A percentile compares a stretch with the other conserved stretches of the same genome.
Evolutionary conservation across 2,329 filamentous ascomycete genomes (phyloP).

Genomic region (Cercospora zeina): DNA sequence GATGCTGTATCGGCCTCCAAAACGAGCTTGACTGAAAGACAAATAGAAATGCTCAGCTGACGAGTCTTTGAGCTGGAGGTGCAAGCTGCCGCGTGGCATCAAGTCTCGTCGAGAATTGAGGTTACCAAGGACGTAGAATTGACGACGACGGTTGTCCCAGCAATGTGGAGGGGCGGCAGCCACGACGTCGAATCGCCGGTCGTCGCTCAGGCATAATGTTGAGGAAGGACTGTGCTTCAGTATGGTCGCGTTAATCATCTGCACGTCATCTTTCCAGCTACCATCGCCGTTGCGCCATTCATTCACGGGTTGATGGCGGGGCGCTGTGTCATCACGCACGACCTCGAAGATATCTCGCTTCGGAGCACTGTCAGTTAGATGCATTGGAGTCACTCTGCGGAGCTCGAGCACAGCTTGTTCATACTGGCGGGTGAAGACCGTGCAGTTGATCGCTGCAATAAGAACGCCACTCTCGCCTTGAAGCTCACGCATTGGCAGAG

Average conservation of each 20-base stretch:
- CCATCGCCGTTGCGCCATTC: slow-evolving; percentile 9
- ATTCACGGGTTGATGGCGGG: not conserved
- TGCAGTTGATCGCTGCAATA: slow-evolving; percentile 6
- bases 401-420: slow-evolving; percentile 10
- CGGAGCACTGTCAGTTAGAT: not conserved
- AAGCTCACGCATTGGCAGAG: slow-evolving; percentile 7
- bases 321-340: not conserved
- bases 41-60: not conserved
- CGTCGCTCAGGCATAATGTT: not conserved
- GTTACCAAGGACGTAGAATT: slow-evolving; percentile 6
- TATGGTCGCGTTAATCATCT: slow-evolving; percentile 3
- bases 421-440: not conserved
- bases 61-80: not conserved
- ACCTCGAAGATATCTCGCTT: slow-evolving; percentile 8
- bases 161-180: not conserved
- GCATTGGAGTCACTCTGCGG: slow-evolving; percentile 1
- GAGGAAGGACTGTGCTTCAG: slow-evolving; percentile 10
- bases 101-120: not conserved
- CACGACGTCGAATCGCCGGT: not conserved
- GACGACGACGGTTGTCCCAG: slow-evolving; percentile 7
- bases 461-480: not conserved
- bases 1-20: slow-evolving; percentile 5
- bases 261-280: slow-evolving; percentile 1
- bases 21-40: slow-evolving; percentile 7
- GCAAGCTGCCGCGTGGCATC: slow-evolving; percentile 1